A percentile compares a stretch with the other conserved stretches of the same genome.
These are phyloP conservation scores for Mortierella sp. DNA, from an alignment of 371 early-diverging fungal genomes.

Conservation along the genomic window DNA sequence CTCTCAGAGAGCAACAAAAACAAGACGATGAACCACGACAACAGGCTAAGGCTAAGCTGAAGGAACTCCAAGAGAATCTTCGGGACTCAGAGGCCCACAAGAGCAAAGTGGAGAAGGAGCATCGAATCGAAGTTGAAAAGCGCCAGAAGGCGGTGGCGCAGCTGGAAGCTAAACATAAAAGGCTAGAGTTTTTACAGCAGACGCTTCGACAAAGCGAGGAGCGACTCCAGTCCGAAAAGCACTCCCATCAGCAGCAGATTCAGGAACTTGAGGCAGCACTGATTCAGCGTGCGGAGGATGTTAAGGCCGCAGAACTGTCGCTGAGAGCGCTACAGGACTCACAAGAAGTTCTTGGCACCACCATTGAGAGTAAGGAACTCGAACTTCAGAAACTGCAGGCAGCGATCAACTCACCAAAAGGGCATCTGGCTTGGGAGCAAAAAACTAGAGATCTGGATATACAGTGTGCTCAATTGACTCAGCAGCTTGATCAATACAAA, in stretches of 20 bases:
- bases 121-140: constrained; percentile 49
- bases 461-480: constrained; percentile 34
- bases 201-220: constrained; percentile 35
- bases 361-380: constrained; percentile 45
- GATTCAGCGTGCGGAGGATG: constrained; percentile 39
- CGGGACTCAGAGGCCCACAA: constrained; percentile 48
- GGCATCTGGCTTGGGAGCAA: constrained; percentile 32
- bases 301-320: constrained; percentile 29
- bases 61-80: constrained; percentile 60
- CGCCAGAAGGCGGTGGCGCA: constrained; percentile 40
- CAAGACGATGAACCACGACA: constrained; percentile 58
- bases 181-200: constrained; percentile 36
- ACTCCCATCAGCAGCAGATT: constrained; percentile 27
- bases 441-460: constrained; percentile 43
- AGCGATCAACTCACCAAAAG: constrained; percentile 41
- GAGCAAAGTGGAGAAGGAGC: constrained; percentile 57
- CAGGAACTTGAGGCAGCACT: constrained; percentile 34
- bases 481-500: constrained; percentile 42
- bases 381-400: constrained; percentile 49
- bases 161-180: constrained; percentile 36
- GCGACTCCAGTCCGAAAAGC: constrained; percentile 28
- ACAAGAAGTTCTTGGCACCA: constrained; percentile 23
- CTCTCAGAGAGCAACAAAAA: constrained; percentile 57
- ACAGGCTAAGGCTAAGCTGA: constrained; percentile 57
- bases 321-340: constrained; percentile 25